These are phyloP conservation scores for Boletellus deceptivus DNA, from an alignment of 1,284 basidiomycete genomes.

Conservation along the genomic window DNA sequence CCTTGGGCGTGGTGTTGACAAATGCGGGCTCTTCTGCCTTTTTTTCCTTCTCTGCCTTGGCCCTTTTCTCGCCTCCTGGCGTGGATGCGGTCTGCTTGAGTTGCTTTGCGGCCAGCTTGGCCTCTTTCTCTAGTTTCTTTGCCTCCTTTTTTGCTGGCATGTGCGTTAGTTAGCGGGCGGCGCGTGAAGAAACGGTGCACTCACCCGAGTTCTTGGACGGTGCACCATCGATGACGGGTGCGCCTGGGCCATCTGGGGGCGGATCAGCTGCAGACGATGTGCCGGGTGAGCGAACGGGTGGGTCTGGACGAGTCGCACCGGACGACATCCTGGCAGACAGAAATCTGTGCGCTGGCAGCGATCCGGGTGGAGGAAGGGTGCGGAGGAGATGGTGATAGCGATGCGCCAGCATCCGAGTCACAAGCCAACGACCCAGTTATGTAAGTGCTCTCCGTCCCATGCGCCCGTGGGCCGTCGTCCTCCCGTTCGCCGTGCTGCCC, in stretches of 20 bases:
- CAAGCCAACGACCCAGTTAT: too few species aligned
- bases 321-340: background rate
- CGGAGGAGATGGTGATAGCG: too few species aligned
- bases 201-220: slow-evolving; percentile 38
- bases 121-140: slow-evolving; percentile 68
- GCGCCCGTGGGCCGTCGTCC: background rate
- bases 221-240: slow-evolving; percentile 12
- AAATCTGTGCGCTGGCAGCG: background rate
- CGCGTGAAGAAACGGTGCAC: background rate
- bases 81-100: slow-evolving; percentile 50
- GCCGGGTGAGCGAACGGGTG: background rate
- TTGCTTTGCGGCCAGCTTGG: slow-evolving; percentile 77
- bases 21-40: slow-evolving; percentile 70
- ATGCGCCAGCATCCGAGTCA: too few species aligned
- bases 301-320: background rate
- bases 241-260: background rate
- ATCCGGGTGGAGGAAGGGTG: background rate
- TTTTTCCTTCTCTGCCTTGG: slow-evolving; percentile 75
- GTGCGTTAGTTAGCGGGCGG: slow-evolving; percentile 2
- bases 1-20: slow-evolving; percentile 83
- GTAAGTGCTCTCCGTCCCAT: background rate
- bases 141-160: slow-evolving; percentile 70
- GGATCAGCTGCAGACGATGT: background rate
- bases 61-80: slow-evolving; percentile 58
- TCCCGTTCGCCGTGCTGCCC: background rate